These are phyloP conservation scores for Trichoderma polysporum DNA, from an alignment of 2,329 filamentous ascomycete species.

Conservation along the genomic window DNA sequence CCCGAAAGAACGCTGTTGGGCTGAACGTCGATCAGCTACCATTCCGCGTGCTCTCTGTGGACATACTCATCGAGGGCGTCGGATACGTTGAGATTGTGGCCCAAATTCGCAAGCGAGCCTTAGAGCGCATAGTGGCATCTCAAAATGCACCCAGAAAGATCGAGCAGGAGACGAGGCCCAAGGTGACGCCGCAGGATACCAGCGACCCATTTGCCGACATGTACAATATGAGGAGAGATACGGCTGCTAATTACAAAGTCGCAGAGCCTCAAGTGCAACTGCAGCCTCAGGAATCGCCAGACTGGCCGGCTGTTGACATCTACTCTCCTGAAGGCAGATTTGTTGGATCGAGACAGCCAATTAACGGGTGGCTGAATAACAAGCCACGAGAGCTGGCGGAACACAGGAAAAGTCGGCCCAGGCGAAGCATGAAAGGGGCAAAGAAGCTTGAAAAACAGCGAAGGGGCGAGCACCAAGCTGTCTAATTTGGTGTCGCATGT, in stretches of 20 bases:
- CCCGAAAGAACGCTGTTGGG: slow-evolving; percentile 59
- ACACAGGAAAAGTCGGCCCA: slow-evolving; percentile 56
- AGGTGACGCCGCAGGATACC: not conserved
- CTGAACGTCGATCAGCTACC: slow-evolving; percentile 68
- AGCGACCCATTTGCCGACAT: slow-evolving; percentile 31
- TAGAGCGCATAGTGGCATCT: slow-evolving; percentile 28
- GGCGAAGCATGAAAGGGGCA: slow-evolving; percentile 66
- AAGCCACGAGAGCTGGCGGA: slow-evolving; percentile 53
- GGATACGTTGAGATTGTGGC: slow-evolving; percentile 89
- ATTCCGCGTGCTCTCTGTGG: slow-evolving; percentile 75
- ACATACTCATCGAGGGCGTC: slow-evolving; percentile 86
- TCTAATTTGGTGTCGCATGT: slow-evolving; percentile 13
- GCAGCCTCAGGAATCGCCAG: slow-evolving; percentile 31
- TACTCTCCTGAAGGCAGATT: slow-evolving; percentile 84
- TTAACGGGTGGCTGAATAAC: slow-evolving; percentile 69
- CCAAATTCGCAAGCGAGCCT: slow-evolving; percentile 67
- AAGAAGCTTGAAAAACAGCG: slow-evolving; percentile 43
- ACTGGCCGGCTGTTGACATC: slow-evolving; percentile 75
- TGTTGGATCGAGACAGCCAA: slow-evolving; percentile 63
- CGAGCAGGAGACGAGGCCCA: slow-evolving; percentile 17
- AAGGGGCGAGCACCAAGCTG: slow-evolving; percentile 28
- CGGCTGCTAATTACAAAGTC: not conserved
- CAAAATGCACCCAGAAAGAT: slow-evolving; percentile 20
- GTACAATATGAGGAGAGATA: slow-evolving; percentile 29
- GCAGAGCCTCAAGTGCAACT: slow-evolving; percentile 6